Base-by-base conservation (phyloP, 768 basidiomycete species). In the Rhodotorula taiwanensis region DNA sequence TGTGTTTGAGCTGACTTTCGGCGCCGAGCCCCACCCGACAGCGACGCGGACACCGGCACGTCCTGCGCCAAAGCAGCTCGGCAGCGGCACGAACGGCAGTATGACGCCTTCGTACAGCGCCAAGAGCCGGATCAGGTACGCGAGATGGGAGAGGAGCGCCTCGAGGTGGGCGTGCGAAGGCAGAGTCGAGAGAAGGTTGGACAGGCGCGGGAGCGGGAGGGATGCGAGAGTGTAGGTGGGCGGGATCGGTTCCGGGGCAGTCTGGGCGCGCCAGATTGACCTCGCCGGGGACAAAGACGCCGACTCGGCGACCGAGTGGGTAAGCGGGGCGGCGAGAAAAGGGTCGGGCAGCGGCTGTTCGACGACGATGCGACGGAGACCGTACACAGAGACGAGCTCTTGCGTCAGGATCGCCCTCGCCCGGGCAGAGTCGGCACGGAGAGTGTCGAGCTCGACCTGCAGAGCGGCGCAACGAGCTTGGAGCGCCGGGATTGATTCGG, bases 311-410 rank as follows among this genome's bases (percentile, higher is more conserved):
- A n/a, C n/a, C 5, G 66, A 56, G 27, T 53, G 45, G 23, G 54
- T 28, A n/a, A 27, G n/a, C 20, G 55, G 55, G 5, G 27, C 25
- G 20, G 60, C 33, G 15, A 52, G 45, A 50, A 59, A 62, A 2
- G 60, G 65, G 41, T 66, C 56, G 21, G 56, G 30, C 20, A 59
- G 43, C 7, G 50, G 48, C 0, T 47, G 50, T 28, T 61, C 60
- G 41, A 51, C 36, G 16, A 39, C 36, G 36, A 39, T 13, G 10
- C 44, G 23, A 42, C 30, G 15, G 49, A 67, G 44, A 10, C 60
- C 61, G 27, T 27, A 60, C 3, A 58, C 54, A 23, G 57, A 36
- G 33, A 62, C 28, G 21, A 67, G 57, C 44, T 67, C 66, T 42
- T n/a, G 43, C 10, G 57, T 33, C 16, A 62, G 54, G 57, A 67